Evolutionary conservation across 371 early-diverging fungal genomes (phyloP), one percentile per base, ranked within the genome.

Genomic region (Circinella minor): DNA sequence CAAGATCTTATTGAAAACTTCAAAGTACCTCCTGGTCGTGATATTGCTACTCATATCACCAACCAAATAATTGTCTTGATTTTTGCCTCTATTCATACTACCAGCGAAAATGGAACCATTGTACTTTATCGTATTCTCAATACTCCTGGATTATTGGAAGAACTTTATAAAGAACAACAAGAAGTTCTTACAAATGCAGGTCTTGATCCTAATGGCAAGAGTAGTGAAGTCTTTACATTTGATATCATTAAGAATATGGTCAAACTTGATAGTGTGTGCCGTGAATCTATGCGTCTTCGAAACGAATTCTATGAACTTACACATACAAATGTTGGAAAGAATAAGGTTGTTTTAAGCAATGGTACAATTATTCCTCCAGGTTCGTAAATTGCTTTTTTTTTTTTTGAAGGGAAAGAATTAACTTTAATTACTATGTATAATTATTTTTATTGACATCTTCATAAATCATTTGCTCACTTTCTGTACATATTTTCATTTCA

Each of bases 211-310:
- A 64, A 61, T 1, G 70, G 70, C 11, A 17, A 78, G 4, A 47
- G 20, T 3, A 38, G 57, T 0, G 27, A 61, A 14, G 62, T 77
- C 15, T 70, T 83, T 46, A 72, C 79, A 0, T 71, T 74, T 6
- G 70, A 63, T 4, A 63, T 76, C 3, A 51, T 81, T 67, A 82
- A 83, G 63, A 71, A 72, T 6, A 68, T 88, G 69, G 74, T 68
- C 10, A 73, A 84, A 34, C 71, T 88, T 20, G 88, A 88, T 37
- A 86, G 86, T 11, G 78, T 82, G 46, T 73, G 83, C 3, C 85
- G 85, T 36, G 88, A 88, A 68, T 15, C 78, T 0, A 57, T 82
- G 61, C 70, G 88, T 36, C 67, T 63, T 20, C 62, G 80, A 13
- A 72, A 67, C 9, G 67, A 63, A 3, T 70, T 66, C 3, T n/a